Percentiles rank a stretch among this genome's conserved stretches.
Evolutionary conservation across 768 basidiomycete species (phyloP).

Genomic region (Lactarius indigo): DNA sequence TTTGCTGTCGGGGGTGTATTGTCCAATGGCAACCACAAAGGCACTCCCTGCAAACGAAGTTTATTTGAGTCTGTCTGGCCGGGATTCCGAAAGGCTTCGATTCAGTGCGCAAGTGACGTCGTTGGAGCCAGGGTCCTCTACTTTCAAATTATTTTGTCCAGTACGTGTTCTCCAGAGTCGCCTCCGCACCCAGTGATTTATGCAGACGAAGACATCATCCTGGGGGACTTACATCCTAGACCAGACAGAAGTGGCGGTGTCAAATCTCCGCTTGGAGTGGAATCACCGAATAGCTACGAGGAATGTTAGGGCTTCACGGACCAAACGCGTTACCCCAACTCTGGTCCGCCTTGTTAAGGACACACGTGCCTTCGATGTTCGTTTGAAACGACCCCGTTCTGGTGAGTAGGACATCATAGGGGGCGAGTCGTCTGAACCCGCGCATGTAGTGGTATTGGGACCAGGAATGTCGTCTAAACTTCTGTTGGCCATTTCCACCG

Average conservation of each 20-base stretch:
- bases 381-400: constrained; percentile 51
- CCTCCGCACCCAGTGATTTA: background rate
- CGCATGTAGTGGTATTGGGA: constrained; percentile 45
- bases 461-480: constrained; percentile 57
- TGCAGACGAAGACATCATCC: constrained; percentile 40
- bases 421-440: constrained; percentile 14
- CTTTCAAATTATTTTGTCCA: constrained; percentile 61
- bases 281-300: constrained; percentile 41
- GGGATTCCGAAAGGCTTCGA: constrained; percentile 57
- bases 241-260: constrained; percentile 60
- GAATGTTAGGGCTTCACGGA: constrained; percentile 22
- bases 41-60: constrained; percentile 58
- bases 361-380: constrained; percentile 57
- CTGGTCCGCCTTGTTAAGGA: constrained; percentile 65
- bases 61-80: constrained; percentile 54
- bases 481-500: constrained; percentile 56
- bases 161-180: constrained; percentile 44
- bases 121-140: constrained; percentile 58
- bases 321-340: constrained; percentile 33
- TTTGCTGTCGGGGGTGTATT: background rate
- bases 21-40: constrained; percentile 39
- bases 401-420: constrained; percentile 26
- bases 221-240: constrained; percentile 69
- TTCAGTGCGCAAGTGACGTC: constrained; percentile 44
- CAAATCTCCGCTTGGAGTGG: constrained; percentile 66